A percentile compares a stretch with the other conserved stretches of the same genome.
phyloP scores from a whole-genome alignment of 768 basidiomycete genomes.

The Heimioporus sp. region DNA sequence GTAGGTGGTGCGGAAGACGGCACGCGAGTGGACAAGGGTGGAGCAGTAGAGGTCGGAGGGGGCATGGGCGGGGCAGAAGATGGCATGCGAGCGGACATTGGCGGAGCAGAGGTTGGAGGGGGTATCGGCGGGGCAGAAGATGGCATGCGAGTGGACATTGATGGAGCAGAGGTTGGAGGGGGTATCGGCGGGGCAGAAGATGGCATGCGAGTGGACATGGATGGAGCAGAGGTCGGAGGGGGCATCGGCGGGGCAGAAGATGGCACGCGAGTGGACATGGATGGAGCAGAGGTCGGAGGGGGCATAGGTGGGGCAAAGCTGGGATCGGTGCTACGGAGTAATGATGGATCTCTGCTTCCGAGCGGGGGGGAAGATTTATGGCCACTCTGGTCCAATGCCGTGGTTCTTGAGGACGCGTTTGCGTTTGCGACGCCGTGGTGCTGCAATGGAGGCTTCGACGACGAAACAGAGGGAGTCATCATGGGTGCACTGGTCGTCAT shows the following conservation, averaged over 20 bases:
- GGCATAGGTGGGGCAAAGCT: neutral
- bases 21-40: slow-evolving; percentile 12
- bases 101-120: slow-evolving; percentile 9
- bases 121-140: slow-evolving; percentile 21
- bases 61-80: slow-evolving; percentile 22
- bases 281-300: slow-evolving; percentile 3
- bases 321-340: slow-evolving; percentile 12
- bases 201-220: slow-evolving; percentile 14
- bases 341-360: slow-evolving; percentile 15
- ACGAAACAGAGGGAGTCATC: slow-evolving; percentile 3
- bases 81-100: slow-evolving; percentile 14
- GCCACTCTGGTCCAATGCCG: slow-evolving; percentile 7
- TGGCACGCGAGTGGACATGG: slow-evolving; percentile 14
- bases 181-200: slow-evolving; percentile 25
- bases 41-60: slow-evolving; percentile 10
- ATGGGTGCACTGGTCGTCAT: neutral
- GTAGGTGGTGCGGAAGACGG: slow-evolving; percentile 22
- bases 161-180: slow-evolving; percentile 8
- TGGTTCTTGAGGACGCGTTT: slow-evolving; percentile 3
- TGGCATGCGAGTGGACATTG: slow-evolving; percentile 14
- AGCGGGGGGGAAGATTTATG: slow-evolving; percentile 22
- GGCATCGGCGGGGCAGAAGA: slow-evolving; percentile 20
- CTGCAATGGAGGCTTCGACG: slow-evolving; percentile 11
- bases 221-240: slow-evolving; percentile 3
- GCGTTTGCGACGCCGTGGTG: slow-evolving; percentile 1